Evolutionary conservation across 805 yeast species (phyloP).

Genomic region (Jamesozyma gamospora): DNA sequence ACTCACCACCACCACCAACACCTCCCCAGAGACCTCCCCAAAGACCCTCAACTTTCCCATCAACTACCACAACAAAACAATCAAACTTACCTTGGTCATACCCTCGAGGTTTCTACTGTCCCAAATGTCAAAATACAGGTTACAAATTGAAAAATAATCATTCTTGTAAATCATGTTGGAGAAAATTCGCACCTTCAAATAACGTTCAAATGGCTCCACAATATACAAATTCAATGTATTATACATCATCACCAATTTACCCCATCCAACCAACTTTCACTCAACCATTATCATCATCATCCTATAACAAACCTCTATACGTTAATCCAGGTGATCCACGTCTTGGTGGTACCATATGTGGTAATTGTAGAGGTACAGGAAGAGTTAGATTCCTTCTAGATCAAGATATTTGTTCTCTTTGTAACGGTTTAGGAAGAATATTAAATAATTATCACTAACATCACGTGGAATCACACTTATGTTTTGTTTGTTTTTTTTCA

Average conservation of each 20-base stretch:
- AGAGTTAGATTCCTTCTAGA: constrained; percentile 45
- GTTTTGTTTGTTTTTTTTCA: neutral
- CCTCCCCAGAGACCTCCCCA: neutral
- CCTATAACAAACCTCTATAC: constrained; percentile 24
- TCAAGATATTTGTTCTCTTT: constrained; percentile 51
- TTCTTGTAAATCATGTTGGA: constrained; percentile 65
- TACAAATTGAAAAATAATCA: constrained; percentile 47
- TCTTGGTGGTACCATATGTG: constrained; percentile 65
- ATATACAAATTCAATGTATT: constrained; percentile 7
- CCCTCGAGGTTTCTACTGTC: constrained; percentile 52
- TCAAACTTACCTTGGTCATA: constrained; percentile 49
- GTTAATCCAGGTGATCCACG: constrained; percentile 73
- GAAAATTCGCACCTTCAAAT: constrained; percentile 39
- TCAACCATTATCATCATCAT: constrained; percentile 17
- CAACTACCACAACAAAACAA: constrained; percentile 6
- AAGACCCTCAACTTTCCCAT: neutral
- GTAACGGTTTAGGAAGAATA: constrained; percentile 60
- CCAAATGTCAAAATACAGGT: constrained; percentile 69
- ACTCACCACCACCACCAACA: constrained; percentile 3
- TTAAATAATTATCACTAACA: neutral
- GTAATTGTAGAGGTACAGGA: constrained; percentile 62
- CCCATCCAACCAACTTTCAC: constrained; percentile 1
- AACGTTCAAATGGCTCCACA: constrained; percentile 17
- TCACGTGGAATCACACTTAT: neutral
- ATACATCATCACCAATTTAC: constrained; percentile 3